phyloP scores from a whole-genome alignment of 257 asterid species.

The Knoxia roxburghii region DNA sequence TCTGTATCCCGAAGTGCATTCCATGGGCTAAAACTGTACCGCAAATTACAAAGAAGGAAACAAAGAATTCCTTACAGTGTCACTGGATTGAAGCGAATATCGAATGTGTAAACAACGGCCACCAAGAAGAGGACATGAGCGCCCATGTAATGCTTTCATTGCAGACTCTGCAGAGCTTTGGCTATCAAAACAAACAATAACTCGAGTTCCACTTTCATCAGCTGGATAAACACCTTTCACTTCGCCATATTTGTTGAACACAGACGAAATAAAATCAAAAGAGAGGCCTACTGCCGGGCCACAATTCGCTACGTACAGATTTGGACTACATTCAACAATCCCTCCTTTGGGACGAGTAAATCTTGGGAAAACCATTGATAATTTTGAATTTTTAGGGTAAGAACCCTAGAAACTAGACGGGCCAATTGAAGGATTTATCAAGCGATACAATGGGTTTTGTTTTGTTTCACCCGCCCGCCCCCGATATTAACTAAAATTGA shows the following conservation, averaged over 20 bases:
- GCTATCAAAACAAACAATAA: constrained; percentile 59
- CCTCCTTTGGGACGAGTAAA: constrained; percentile 63
- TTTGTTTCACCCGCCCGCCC: too few species aligned
- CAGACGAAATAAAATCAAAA: constrained; percentile 51
- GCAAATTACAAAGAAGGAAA: not conserved
- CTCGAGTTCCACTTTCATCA: constrained; percentile 92
- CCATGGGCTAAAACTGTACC: too few species aligned
- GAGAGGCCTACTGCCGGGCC: constrained; percentile 91
- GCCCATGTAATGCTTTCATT: constrained; percentile 53
- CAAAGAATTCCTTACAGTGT: constrained; percentile 45
- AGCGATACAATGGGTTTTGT: too few species aligned
- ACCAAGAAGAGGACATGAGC: constrained; percentile 51
- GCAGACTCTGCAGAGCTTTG: constrained; percentile 57
- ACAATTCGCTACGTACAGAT: constrained; percentile 88
- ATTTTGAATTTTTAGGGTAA: not conserved
- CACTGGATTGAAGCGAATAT: constrained; percentile 57
- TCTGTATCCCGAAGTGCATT: too few species aligned
- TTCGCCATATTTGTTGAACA: constrained; percentile 55
- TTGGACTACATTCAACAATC: constrained; percentile 44
- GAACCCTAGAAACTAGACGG: too few species aligned
- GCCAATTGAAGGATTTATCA: too few species aligned
- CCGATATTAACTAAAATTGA: too few species aligned
- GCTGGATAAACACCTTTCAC: constrained; percentile 73
- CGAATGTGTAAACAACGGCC: constrained; percentile 73
- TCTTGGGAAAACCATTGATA: constrained; percentile 69